Percentiles rank a stretch among this genome's conserved stretches.
These are phyloP conservation scores for Allium cepa DNA, from an alignment of 106 monocot genomes.

Conservation along the genomic window DNA sequence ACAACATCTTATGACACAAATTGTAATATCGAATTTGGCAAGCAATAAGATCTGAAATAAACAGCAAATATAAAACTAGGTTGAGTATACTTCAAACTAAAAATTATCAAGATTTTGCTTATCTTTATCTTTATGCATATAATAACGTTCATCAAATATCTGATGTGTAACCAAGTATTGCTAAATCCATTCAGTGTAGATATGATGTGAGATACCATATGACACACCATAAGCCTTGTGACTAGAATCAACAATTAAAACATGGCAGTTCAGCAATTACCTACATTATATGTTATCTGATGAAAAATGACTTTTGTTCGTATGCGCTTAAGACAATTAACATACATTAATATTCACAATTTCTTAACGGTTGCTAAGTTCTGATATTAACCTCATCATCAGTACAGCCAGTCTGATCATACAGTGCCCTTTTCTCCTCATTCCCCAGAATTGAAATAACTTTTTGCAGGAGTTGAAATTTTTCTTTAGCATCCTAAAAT, in stretches of 20 bases:
- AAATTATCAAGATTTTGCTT: too few species aligned
- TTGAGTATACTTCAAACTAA: too few species aligned
- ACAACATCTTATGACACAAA: too few species aligned
- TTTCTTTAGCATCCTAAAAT: constrained; percentile 86
- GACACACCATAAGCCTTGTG: not conserved
- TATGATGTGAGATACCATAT: not conserved
- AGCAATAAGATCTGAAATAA: too few species aligned
- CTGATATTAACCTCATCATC: constrained; percentile 69
- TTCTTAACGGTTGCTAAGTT: not conserved
- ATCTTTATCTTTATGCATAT: too few species aligned
- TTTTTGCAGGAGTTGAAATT: constrained; percentile 95
- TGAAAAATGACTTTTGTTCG: not conserved
- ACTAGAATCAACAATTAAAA: not conserved
- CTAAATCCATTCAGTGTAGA: too few species aligned
- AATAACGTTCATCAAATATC: too few species aligned
- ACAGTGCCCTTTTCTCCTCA: constrained; percentile 85
- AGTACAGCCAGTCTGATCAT: constrained; percentile 91
- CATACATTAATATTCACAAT: too few species aligned
- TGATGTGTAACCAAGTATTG: too few species aligned
- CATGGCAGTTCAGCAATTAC: not conserved
- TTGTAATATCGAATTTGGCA: too few species aligned
- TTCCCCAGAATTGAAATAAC: constrained; percentile 95
- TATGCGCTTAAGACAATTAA: too few species aligned
- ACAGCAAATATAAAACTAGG: too few species aligned
- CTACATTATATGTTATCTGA: not conserved